Evolutionary conservation across 495 filamentous ascomycete species (phyloP).

Genomic region (Penicillium waksmanii): DNA sequence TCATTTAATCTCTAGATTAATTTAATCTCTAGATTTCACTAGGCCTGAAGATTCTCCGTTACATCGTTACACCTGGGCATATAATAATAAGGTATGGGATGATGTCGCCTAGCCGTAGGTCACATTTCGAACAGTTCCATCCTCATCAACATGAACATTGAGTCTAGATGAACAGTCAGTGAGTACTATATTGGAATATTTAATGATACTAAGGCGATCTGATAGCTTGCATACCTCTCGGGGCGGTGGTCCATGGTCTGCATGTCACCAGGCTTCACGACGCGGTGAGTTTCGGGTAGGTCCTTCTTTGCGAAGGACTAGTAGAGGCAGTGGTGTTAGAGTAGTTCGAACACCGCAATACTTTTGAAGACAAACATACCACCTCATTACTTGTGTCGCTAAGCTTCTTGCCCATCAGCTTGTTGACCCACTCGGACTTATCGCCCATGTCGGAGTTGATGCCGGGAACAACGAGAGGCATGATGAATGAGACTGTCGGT

Average conservation of each 20-base stretch:
- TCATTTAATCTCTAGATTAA: not conserved
- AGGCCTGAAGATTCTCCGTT: not conserved
- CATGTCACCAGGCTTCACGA: conserved; percentile 66
- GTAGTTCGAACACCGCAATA: not conserved
- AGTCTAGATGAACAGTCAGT: conserved; percentile 44
- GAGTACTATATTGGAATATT: not conserved
- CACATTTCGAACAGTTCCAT: conserved; percentile 76
- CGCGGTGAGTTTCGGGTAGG: conserved; percentile 67
- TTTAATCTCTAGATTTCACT: not conserved
- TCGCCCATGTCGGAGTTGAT: conserved; percentile 58
- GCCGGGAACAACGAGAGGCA: conserved; percentile 84
- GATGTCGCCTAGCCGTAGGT: conserved; percentile 40
- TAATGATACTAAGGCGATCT: too few relatives aligned
- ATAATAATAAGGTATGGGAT: too few relatives aligned
- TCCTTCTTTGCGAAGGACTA: conserved; percentile 79
- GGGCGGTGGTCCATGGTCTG: conserved; percentile 65
- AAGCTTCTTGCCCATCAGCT: conserved; percentile 77
- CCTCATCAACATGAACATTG: conserved; percentile 72
- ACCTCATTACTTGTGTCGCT: conserved; percentile 51
- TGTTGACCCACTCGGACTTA: conserved; percentile 69
- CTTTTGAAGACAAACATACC: conserved; percentile 37
- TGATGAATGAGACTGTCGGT: conserved; percentile 40
- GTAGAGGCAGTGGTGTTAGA: not conserved
- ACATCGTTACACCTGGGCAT: too few relatives aligned
- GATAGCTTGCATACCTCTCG: conserved; percentile 51